Evolutionary conservation across 805 yeast genomes (phyloP).

Genomic region (Ogataea ganodermae): DNA sequence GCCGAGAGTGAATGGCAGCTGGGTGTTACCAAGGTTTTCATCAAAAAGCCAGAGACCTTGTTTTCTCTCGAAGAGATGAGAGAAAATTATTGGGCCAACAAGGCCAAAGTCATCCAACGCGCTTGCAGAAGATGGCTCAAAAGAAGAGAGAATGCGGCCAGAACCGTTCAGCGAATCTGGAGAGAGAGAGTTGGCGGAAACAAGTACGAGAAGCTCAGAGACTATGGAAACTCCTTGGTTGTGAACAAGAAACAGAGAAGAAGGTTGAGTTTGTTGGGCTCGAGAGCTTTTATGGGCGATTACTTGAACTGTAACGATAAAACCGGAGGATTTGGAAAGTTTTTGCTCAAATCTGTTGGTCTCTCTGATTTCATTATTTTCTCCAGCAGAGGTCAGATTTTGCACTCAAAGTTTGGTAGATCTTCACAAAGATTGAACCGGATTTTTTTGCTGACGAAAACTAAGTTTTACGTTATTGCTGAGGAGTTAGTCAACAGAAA

Average conservation of each 20-base stretch:
- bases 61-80: conserved; percentile 95
- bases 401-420: conserved; percentile 87
- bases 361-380: conserved; percentile 72
- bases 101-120: conserved; percentile 96
- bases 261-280: conserved; percentile 81
- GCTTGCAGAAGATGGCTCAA: conserved; percentile 89
- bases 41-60: conserved; percentile 94
- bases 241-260: conserved; percentile 86
- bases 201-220: conserved; percentile 80
- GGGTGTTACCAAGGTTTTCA: conserved; percentile 90
- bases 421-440: conserved; percentile 80
- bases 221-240: conserved; percentile 72
- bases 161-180: conserved; percentile 78
- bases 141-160: conserved; percentile 85
- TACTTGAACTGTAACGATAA: conserved; percentile 81
- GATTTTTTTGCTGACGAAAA: conserved; percentile 66
- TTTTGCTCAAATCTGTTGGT: conserved; percentile 67
- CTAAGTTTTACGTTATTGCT: conserved; percentile 66
- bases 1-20: conserved; percentile 83
- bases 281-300: conserved; percentile 92
- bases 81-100: conserved; percentile 95
- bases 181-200: conserved; percentile 79
- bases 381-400: conserved; percentile 77
- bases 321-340: conserved; percentile 72
- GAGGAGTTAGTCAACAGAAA: conserved; percentile 65